Evolutionary conservation across 208 protist genomes (phyloP), one percentile per base, ranked within the genome.

Genomic region (Leishmania braziliensis): DNA sequence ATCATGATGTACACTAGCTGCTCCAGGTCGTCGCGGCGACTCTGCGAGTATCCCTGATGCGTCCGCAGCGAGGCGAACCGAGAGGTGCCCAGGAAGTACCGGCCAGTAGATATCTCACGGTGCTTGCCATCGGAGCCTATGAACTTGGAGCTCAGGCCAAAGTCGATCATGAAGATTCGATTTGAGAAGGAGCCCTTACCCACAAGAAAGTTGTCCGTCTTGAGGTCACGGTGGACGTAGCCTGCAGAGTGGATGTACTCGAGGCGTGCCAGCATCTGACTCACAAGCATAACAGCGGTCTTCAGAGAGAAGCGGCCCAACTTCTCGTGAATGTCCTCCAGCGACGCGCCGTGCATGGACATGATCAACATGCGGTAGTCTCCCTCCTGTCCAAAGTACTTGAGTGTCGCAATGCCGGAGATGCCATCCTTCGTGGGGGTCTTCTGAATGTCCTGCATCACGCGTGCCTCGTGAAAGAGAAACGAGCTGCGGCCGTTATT

Each of bases 121-220:
- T 94, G 89, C 62, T 66, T 83, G 82, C 85, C 85, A 90, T 99
- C 86, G 12, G 86, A 83, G 43, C 63, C 77, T 36, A 88, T 71
- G 77, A 92, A 96, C 62, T 88, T 90, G 75, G 86, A 98, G 94
- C 82, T 93, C 2, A 99, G 93, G 53, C 98, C 98, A 88, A 98
- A 98, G 82, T 99, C 98, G 80, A 99, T 98, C 78, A 99, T 74
- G 83, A 95, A 97, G n/a, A 97, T 84, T 72, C 89, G 92, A 78
- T 88, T 91, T 2, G 87, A 90, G 75, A 98, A 93, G 26, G 91
- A 92, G 23, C 90, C 95, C n/a, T 91, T 81, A 12, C 99, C 99
- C 71, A 99, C 97, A 16, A 99, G 89, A 79, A 99, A 99, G 91
- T 99, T 99, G 86, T 99, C 99, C 20, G 99, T 99, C 89, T 99